These are phyloP conservation scores for Cyberlindnera veronae DNA, from an alignment of 805 yeast genomes.

Conservation along the genomic window DNA sequence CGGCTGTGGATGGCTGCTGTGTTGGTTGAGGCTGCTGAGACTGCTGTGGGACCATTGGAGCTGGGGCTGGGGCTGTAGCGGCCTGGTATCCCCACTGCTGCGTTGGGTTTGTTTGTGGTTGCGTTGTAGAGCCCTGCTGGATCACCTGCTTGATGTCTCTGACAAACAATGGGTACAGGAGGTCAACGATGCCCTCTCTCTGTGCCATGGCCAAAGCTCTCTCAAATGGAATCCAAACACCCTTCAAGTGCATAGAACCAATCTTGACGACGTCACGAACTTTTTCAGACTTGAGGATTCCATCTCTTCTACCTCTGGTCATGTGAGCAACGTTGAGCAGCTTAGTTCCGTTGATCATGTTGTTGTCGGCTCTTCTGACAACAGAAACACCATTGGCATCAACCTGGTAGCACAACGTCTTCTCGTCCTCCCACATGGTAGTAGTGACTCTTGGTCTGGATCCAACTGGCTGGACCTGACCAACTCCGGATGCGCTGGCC, in stretches of 20 bases:
- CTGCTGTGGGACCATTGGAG: conserved; percentile 7
- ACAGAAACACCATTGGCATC: conserved; percentile 80
- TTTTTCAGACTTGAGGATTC: conserved; percentile 73
- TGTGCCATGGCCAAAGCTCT: conserved; percentile 80
- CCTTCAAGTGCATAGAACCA: conserved; percentile 85
- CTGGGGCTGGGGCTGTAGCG: conserved; percentile 9
- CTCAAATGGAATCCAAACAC: conserved; percentile 88
- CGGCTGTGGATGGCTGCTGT: conserved; percentile 1
- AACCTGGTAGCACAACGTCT: conserved; percentile 79
- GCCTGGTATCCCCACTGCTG: conserved; percentile 16
- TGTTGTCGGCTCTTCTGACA: conserved; percentile 79
- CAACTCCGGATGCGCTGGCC: conserved; percentile 21
- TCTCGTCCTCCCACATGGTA: conserved; percentile 90
- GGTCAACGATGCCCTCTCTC: conserved; percentile 67
- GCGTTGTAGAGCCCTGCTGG: conserved; percentile 34
- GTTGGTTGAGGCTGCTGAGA: conserved; percentile 6
- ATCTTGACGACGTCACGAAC: conserved; percentile 78
- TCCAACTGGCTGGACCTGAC: conserved; percentile 30
- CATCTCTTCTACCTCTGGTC: conserved; percentile 86
- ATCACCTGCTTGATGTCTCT: conserved; percentile 59
- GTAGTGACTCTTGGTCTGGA: conserved; percentile 64
- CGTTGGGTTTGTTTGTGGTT: conserved; percentile 24
- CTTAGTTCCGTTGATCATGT: conserved; percentile 85
- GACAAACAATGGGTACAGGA: conserved; percentile 66
- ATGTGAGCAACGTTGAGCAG: conserved; percentile 78